Conservation (phyloP, 1,139 yeast species). For the Diutina mesorugosa region DNA sequence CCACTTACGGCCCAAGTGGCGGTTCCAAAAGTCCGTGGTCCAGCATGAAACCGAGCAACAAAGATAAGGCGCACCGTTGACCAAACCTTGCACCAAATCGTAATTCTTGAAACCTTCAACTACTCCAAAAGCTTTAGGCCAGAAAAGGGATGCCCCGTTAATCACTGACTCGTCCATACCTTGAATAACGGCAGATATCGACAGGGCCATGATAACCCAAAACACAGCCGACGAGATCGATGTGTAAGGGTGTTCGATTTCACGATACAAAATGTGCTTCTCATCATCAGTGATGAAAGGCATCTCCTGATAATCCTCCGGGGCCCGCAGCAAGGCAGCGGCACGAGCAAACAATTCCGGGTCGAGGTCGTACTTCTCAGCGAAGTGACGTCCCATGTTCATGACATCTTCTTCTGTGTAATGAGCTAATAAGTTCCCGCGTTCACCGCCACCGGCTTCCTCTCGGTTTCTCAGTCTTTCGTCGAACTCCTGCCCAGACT, state of each 20-base stretch:
- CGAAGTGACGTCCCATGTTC: conserved; percentile 62
- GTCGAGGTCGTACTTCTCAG: conserved; percentile 47
- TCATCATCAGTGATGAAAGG: conserved; percentile 46
- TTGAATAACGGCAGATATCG: conserved; percentile 85
- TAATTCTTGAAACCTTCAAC: conserved; percentile 22
- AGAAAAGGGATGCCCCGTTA: conserved; percentile 71
- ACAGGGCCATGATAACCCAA: conserved; percentile 59
- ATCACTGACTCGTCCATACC: conserved; percentile 89
- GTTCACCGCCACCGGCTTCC: conserved; percentile 9
- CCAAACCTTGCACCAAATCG: conserved; percentile 61
- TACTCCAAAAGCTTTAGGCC: conserved; percentile 44
- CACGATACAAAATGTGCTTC: conserved; percentile 37
- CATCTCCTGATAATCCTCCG: conserved; percentile 47
- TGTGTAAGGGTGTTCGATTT: conserved; percentile 52
- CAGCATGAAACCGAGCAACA: conserved; percentile 70
- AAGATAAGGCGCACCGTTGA: conserved; percentile 73
- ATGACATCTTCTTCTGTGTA: conserved; percentile 54
- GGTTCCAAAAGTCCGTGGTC: conserved; percentile 57
- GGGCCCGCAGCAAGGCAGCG: conserved; percentile 65
- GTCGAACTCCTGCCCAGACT: not conserved
- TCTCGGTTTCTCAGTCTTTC: not conserved
- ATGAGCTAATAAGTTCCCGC: conserved; percentile 48
- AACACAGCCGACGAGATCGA: conserved; percentile 62
- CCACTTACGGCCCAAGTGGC: conserved; percentile 56
- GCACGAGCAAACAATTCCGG: conserved; percentile 57